Base-by-base conservation (phyloP, 139 green algal genomes). In the Chlamydomonas eustigma region DNA sequence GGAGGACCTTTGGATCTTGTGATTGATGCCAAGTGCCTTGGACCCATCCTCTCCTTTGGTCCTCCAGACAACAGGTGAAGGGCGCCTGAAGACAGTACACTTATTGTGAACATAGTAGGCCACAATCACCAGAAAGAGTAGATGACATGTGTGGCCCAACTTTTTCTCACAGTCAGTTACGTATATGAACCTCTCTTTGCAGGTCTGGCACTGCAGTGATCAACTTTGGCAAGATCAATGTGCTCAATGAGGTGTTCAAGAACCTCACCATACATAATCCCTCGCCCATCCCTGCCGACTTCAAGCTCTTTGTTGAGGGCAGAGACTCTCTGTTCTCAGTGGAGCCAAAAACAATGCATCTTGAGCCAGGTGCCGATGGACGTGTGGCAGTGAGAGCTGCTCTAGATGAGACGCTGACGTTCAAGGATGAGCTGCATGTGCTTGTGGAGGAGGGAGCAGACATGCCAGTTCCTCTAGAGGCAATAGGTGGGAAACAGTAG, bases 391-490 rank as follows among this genome's bases (percentile, higher is more conserved):
- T 78, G 1, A 0, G 44, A 18, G 44, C 44, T 18, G 18, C 3
- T 52, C 44, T 90, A 52, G 89, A 94, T 74, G 84, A 91, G 38
- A 79, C 76, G 50, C 80, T 34, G 71, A 33, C 50, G 4, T 90
- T 92, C 68, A 84, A 52, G 32, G 91, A 96, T 66, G 76, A 79
- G 58, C 88, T 96, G 67, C 90, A 96, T 69, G 74, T 93, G 32
- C 78, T 94, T 37, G 83, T 94, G 32, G 78, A 80, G 12, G 90
- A 96, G 51, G 91, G 91, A 2, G 83, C 84, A 30, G 89, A 93
- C 75, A 77, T 88, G 28, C 71, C 75, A 12, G 81, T 95, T 0
- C 81, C 86, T 25, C 75, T 94, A n/a, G 69, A 70, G 2, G 90
- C 91, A 3, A 76, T 63, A 32, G 90, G 82, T 87, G 67, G 36